These are phyloP conservation scores for Agrostemma githago DNA, from an alignment of 148 eudicot species.

Conservation along the genomic window DNA sequence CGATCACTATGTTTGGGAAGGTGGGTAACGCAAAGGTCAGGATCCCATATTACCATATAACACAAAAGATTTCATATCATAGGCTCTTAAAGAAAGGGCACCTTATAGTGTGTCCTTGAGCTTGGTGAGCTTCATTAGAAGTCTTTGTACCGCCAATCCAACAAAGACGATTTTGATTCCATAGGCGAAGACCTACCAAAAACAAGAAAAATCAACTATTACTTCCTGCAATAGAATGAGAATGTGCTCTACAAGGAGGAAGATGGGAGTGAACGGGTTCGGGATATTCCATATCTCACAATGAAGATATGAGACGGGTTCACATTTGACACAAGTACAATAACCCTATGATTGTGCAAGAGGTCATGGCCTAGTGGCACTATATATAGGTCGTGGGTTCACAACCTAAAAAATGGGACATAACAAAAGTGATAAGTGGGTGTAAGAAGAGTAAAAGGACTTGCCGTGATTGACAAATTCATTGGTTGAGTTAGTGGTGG, in stretches of 20 bases:
- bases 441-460: constrained; percentile 12
- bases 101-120: constrained; percentile 52
- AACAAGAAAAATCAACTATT: not conserved
- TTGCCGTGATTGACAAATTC: constrained; percentile 76
- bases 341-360: not conserved
- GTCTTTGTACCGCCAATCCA: constrained; percentile 51
- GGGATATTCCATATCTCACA: not conserved
- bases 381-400: not conserved
- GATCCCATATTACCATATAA: not conserved
- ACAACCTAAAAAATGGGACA: not conserved
- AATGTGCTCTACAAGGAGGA: not conserved
- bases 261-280: not conserved
- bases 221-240: not conserved
- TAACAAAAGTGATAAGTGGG: not conserved
- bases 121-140: constrained; percentile 26
- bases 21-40: not conserved
- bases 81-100: constrained; percentile 12
- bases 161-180: constrained; percentile 69
- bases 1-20: not conserved
- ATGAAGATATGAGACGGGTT: not conserved
- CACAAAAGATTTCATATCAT: not conserved
- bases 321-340: not conserved
- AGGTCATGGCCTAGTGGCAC: not conserved
- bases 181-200: constrained; percentile 53
- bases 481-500: constrained; percentile 29